phyloP scores from a whole-genome alignment of 2,329 filamentous ascomycete species.

The Alternaria angustiovoidea region DNA sequence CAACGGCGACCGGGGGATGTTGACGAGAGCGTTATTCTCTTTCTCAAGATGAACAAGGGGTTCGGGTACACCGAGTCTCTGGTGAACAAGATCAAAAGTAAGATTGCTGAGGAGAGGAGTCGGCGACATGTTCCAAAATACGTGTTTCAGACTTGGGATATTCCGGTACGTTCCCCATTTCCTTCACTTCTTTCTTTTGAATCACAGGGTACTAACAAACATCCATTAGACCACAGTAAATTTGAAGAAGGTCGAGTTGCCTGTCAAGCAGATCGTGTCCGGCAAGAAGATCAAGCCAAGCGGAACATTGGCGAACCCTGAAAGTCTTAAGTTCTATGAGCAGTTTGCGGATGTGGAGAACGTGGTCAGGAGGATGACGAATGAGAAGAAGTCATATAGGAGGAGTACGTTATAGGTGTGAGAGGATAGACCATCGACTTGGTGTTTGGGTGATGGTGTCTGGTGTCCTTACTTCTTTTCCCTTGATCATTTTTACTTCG shows the following conservation, averaged over 20 bases:
- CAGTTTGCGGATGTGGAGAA: slow-evolving; percentile 78
- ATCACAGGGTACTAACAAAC: neutral
- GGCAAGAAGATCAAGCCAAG: slow-evolving; percentile 77
- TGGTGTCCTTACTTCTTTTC: neutral
- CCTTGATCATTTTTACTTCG: neutral
- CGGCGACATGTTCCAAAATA: slow-evolving; percentile 80
- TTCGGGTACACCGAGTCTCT: slow-evolving; percentile 51
- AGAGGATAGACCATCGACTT: neutral
- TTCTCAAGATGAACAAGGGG: slow-evolving; percentile 68
- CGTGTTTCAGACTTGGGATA: slow-evolving; percentile 81
- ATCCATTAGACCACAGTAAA: slow-evolving; percentile 76
- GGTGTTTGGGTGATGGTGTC: neutral
- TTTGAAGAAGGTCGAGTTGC: slow-evolving; percentile 84
- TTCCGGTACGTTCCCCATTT: slow-evolving; percentile 68
- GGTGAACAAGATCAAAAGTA: slow-evolving; percentile 67
- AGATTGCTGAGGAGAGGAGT: slow-evolving; percentile 72
- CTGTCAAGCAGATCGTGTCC: slow-evolving; percentile 84
- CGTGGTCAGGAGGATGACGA: slow-evolving; percentile 48
- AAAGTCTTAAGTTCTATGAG: slow-evolving; percentile 80
- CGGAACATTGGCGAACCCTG: slow-evolving; percentile 78
- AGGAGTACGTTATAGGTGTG: slow-evolving; percentile 11
- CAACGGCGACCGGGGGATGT: slow-evolving; percentile 70
- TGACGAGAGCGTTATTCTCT: slow-evolving; percentile 68
- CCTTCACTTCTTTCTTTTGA: neutral
- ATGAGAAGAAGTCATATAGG: slow-evolving; percentile 17